A percentile compares a stretch with the other conserved stretches of the same genome.
Evolutionary conservation across 164 flowering plant genomes (phyloP).

Genomic region (Warburgia ugandensis): DNA sequence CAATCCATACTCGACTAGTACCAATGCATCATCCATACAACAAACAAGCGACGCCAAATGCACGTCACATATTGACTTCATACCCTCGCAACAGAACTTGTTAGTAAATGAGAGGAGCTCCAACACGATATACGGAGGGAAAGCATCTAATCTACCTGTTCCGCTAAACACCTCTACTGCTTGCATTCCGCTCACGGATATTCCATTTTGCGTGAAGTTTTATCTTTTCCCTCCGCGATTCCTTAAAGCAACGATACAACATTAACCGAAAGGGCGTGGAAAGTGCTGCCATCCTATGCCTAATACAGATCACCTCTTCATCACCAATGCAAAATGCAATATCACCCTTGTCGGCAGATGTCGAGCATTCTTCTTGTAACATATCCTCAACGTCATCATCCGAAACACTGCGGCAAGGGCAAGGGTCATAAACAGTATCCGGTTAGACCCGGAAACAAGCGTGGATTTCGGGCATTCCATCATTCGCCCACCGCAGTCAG

Average conservation of each 20-base stretch:
- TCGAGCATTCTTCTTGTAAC: conserved; percentile 18
- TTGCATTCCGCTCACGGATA: conserved; percentile 55
- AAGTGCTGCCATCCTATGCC: conserved; percentile 47
- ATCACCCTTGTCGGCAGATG: conserved; percentile 27
- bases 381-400: neutral
- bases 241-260: conserved; percentile 61
- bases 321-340: conserved; percentile 41
- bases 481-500: conserved; percentile 36
- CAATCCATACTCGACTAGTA: conserved; percentile 61
- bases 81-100: conserved; percentile 66
- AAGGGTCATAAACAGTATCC: conserved; percentile 25
- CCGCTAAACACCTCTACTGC: conserved; percentile 61
- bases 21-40: conserved; percentile 47
- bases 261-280: conserved; percentile 56
- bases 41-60: conserved; percentile 48
- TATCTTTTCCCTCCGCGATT: conserved; percentile 43
- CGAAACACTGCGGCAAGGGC: conserved; percentile 24
- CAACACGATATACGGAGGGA: conserved; percentile 42
- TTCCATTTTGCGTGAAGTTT: conserved; percentile 49
- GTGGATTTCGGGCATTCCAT: conserved; percentile 53
- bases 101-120: conserved; percentile 67
- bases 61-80: conserved; percentile 65
- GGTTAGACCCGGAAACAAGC: conserved; percentile 47
- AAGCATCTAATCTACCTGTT: conserved; percentile 32
- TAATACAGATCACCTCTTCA: conserved; percentile 50